Base-by-base conservation (phyloP, 371 early-diverging fungal genomes). In the Zychaea mexicana region DNA sequence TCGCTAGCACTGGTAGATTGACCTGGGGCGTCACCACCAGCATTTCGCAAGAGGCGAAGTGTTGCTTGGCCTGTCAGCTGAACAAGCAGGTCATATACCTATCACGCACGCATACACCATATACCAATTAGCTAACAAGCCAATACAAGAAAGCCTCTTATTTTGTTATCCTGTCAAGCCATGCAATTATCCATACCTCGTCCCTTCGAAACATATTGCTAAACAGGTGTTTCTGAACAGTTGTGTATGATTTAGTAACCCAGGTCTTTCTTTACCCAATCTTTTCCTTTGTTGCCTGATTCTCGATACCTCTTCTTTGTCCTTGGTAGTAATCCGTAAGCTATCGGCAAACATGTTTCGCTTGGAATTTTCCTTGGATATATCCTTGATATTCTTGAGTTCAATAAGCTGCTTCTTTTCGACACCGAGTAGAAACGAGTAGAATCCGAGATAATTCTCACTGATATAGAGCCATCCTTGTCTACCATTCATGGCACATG, bases 381-480 rank as follows among this genome's bases (percentile, higher is more conserved):
- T 78, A 58, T 94, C 91, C 64, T 90, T 89, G 31, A 98, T 87
- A 65, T 95, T 92, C 70, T 95, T 96, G 52, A 98, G 76, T 69
- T 95, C 94, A 36, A 98, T 76, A 49, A 93, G 79, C 26, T 94
- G 73, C 74, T 94, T 95, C 32, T 93, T 95, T 71, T 98, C 99
- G 15, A 86, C 81, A 2, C 96, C 96, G 33, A 98, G 83, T 59
- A 98, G 82, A 62, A 92, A 95, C 24, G 97, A 94, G 73, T 98
- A 94, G 64, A 97, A 98, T 73, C 94, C 93, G 21, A 97, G 69
- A 65, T 94, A 93, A 62, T 95, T 92, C 71, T 94, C 90, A 60
- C 92, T 92, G 19, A 98, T 85, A 69, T 98, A 98, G 74, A 97
- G 73, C 99, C 99, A 98, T 7, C 99, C 99, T 74, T 98, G 99